Evolutionary conservation across 192 early-diverging fungal species (phyloP).

Genomic region (Radiomyces spectabilis): DNA sequence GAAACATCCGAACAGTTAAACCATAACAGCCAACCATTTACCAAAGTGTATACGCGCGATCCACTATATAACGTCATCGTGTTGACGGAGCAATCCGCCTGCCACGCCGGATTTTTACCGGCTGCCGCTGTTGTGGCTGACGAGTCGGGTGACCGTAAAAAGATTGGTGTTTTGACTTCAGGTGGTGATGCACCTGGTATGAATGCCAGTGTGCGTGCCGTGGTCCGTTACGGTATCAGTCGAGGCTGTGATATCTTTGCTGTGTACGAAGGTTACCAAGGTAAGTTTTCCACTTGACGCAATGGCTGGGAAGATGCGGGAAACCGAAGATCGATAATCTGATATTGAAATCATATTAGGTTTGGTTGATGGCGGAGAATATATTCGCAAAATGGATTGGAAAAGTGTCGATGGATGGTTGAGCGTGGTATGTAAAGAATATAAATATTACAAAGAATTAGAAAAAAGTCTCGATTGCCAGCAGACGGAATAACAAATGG

Average conservation of each 20-base stretch:
- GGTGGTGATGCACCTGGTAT: conserved; percentile 97
- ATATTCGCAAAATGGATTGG: conserved; percentile 82
- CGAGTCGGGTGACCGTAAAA: conserved; percentile 38
- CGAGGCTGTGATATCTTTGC: conserved; percentile 78
- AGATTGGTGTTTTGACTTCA: conserved; percentile 89
- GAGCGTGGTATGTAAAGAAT: conserved; percentile 40
- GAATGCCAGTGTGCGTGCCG: conserved; percentile 91
- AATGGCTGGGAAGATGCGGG: too few relatives aligned
- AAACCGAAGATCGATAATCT: too few relatives aligned
- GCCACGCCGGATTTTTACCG: not conserved
- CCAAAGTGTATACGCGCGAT: conserved; percentile 52
- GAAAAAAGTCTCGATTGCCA: too few relatives aligned
- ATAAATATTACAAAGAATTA: not conserved
- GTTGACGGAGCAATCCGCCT: conserved; percentile 53
- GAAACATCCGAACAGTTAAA: not conserved
- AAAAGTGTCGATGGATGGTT: conserved; percentile 87
- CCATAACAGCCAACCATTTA: too few relatives aligned
- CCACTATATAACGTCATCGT: conserved; percentile 76
- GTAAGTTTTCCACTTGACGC: too few relatives aligned
- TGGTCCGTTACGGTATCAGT: conserved; percentile 82
- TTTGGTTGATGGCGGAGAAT: conserved; percentile 86
- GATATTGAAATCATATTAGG: conserved; percentile 37
- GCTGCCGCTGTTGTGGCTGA: conserved; percentile 1
- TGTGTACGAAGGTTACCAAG: conserved; percentile 95
- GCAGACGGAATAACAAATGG: too few relatives aligned